Conservation (phyloP, 2,329 filamentous ascomycete genomes). For the Diaporthe citrichinensis region DNA sequence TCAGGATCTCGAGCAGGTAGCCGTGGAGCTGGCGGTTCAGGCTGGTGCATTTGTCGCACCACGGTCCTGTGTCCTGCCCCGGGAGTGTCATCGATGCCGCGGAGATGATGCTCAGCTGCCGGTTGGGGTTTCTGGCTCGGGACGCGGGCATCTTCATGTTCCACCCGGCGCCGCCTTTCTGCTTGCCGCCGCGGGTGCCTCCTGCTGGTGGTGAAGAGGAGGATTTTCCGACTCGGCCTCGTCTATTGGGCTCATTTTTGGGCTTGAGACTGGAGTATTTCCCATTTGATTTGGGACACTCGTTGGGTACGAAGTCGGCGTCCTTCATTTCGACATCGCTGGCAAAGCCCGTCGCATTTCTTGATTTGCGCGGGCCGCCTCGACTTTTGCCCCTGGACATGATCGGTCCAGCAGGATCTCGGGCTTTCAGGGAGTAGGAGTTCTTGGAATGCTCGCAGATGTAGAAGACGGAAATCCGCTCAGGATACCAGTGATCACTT, state of each 20-base stretch:
- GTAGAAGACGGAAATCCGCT: not conserved
- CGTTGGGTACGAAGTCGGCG: not conserved
- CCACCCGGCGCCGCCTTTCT: not conserved
- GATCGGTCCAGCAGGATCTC: not conserved
- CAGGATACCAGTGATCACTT: not conserved
- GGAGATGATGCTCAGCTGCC: slow-evolving; percentile 14
- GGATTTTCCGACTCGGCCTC: slow-evolving; percentile 3
- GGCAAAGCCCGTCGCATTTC: not conserved
- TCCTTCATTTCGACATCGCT: slow-evolving; percentile 15
- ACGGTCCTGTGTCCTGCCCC: not conserved
- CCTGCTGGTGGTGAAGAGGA: not conserved
- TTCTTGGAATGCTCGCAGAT: not conserved
- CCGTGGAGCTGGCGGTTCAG: slow-evolving; percentile 36
- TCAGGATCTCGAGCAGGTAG: slow-evolving; percentile 27
- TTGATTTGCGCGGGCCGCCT: slow-evolving; percentile 6
- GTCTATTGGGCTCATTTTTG: not conserved
- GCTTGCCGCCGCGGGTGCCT: not conserved
- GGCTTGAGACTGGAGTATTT: not conserved
- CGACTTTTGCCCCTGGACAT: slow-evolving; percentile 20
- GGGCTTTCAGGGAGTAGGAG: not conserved
- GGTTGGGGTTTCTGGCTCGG: not conserved
- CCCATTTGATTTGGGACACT: not conserved
- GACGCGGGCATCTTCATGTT: not conserved
- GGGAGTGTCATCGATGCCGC: not conserved
- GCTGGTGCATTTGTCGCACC: slow-evolving; percentile 31